phyloP scores from a whole-genome alignment of 345 rosid genomes.

The Excoecaria cochinchinensis region DNA sequence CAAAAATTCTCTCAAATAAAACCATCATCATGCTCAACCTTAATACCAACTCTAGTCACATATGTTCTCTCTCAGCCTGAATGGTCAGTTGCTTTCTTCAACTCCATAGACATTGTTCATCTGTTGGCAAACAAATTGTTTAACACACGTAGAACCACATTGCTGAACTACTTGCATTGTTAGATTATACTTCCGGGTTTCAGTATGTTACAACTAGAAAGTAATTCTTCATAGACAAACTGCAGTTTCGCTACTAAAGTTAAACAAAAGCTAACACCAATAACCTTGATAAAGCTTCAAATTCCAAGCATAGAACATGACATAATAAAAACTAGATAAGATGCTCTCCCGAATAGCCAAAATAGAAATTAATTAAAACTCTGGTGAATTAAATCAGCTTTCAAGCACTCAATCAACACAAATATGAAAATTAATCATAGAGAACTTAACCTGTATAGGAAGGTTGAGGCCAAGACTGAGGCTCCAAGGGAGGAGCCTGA shows the following conservation, averaged over 20 bases:
- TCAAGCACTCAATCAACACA: not conserved
- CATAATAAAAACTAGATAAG: not conserved
- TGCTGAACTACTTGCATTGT: too few species aligned
- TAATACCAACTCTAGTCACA: too few species aligned
- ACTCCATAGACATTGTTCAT: too few species aligned
- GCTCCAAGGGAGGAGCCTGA: constrained; percentile 34
- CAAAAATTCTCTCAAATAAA: too few species aligned
- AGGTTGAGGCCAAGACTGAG: constrained; percentile 64
- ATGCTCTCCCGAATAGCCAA: not conserved
- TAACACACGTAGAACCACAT: too few species aligned
- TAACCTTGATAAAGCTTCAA: not conserved
- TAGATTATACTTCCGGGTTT: not conserved
- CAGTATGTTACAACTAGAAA: not conserved
- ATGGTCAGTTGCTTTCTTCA: too few species aligned
- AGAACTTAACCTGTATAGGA: constrained; percentile 59
- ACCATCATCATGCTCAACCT: too few species aligned
- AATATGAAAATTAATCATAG: not conserved
- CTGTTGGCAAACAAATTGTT: too few species aligned
- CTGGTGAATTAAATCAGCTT: not conserved
- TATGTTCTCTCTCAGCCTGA: too few species aligned
- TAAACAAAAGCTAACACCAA: not conserved
- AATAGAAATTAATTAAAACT: not conserved
- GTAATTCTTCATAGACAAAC: not conserved
- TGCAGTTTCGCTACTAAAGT: not conserved
- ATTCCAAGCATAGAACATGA: not conserved